Percentiles rank a stretch among this genome's conserved stretches.
Conservation (phyloP, 1,284 basidiomycete species). For the Ustilago crameri region DNA sequence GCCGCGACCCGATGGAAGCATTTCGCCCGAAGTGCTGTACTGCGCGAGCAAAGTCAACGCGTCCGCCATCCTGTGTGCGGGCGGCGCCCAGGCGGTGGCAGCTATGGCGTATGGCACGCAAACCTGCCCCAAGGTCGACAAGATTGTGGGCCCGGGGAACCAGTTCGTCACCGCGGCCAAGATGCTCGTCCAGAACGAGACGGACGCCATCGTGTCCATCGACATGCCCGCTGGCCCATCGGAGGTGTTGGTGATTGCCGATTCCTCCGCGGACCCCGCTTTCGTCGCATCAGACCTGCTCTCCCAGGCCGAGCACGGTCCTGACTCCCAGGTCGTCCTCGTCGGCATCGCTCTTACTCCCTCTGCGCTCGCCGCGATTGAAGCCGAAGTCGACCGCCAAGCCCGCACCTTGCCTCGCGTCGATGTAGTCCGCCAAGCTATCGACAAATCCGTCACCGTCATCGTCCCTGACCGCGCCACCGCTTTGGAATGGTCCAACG, state of each 20-base stretch:
- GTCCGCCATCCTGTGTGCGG: conserved; percentile 71
- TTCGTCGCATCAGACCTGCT: conserved; percentile 97
- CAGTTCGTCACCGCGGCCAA: conserved; percentile 99
- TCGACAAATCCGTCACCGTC: conserved; percentile 91
- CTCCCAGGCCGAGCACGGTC: conserved; percentile 94
- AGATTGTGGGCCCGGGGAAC: conserved; percentile 96
- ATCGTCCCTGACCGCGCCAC: conserved; percentile 77
- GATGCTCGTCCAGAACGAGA: conserved; percentile 98
- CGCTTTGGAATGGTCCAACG: conserved; percentile 89
- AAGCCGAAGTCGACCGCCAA: conserved; percentile 86
- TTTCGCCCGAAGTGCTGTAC: conserved; percentile 67
- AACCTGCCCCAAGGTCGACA: conserved; percentile 98
- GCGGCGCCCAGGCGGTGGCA: conserved; percentile 96
- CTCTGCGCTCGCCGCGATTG: conserved; percentile 78
- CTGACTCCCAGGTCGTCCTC: conserved; percentile 96
- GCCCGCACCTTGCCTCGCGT: conserved; percentile 87
- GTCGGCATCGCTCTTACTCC: conserved; percentile 80
- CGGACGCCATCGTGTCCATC: conserved; percentile 94
- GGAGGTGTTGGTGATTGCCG: conserved; percentile 76
- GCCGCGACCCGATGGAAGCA: conserved; percentile 73
- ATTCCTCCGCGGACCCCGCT: conserved; percentile 82
- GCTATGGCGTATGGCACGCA: conserved; percentile 96
- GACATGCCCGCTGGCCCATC: conserved; percentile 99
- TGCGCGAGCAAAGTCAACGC: conserved; percentile 63
- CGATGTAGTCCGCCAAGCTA: conserved; percentile 88